Evolutionary conservation across 768 basidiomycete genomes (phyloP), one percentile per base, ranked within the genome.

Genomic region (Tylopilus intermedius): DNA sequence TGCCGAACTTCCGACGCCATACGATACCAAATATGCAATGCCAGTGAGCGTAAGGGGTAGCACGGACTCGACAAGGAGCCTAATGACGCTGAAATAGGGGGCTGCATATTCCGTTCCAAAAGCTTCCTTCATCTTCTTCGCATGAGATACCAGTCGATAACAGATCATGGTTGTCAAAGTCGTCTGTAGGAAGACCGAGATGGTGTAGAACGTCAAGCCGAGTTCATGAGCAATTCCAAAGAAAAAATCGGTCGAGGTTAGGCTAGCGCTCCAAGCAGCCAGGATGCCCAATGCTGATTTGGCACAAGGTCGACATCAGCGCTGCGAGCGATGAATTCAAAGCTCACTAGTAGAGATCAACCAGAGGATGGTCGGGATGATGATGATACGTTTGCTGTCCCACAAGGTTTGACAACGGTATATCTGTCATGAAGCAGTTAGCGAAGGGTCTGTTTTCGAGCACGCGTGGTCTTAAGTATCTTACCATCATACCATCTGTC

Each of bases 321-420:
- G 24, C 24, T 4, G 24, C 24, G 4, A 24, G 24, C 24, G 4
- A 24, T 2, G 24, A 24, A 24, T 24, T 24, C 4, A 24, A 24
- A 24, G 24, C 24, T 24, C 24, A 24, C 24, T 24, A 24, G 24
- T 4, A 24, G 24, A 24, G 2, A 24, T 24, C 24, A 24, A 24
- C 24, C 24, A 24, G 24, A 24, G 24, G 24, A 24, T 2, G 24
- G 24, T 24, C 4, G 24, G 24, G 4, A 24, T 24, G 24, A 24
- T 24, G 4, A 24, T 24, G 24, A 24, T 24, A 24, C 24, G 24
- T 24, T 24, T 33, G 45, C 47, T 51, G 11, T 58, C 6, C 72
- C 71, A 75, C 9, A 74, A 54, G 27, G 71, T 56, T 18, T 55
- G 67, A 50, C 70, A 71, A 18, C 72, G 73, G 53, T 71, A 67